These are phyloP conservation scores for Apophysomyces trapeziformis DNA, from an alignment of 371 early-diverging fungal species.

Conservation along the genomic window DNA sequence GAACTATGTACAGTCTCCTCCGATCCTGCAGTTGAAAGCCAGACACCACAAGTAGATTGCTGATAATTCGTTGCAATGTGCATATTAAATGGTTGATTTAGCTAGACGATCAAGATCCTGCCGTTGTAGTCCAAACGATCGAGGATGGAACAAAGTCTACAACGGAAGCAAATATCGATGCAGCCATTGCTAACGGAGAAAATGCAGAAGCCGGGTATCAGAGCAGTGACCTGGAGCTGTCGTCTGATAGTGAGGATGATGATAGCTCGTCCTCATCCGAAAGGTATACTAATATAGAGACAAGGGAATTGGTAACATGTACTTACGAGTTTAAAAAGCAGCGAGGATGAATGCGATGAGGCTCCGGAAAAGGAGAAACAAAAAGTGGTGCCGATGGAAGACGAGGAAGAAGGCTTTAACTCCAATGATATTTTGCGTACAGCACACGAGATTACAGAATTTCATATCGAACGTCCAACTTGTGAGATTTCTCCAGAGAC, in stretches of 20 bases:
- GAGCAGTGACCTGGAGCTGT: slow-evolving; percentile 41
- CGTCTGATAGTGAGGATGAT: slow-evolving; percentile 22
- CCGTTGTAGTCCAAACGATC: neutral
- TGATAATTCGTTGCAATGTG: too few relatives aligned
- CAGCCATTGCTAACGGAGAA: slow-evolving; percentile 28
- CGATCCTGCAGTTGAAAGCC: too few relatives aligned
- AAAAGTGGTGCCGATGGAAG: slow-evolving; percentile 25
- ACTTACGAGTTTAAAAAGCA: neutral
- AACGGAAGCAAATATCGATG: slow-evolving; percentile 28
- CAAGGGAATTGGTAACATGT: too few relatives aligned
- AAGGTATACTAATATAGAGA: neutral
- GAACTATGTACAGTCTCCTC: too few relatives aligned
- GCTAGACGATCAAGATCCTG: too few relatives aligned
- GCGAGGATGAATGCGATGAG: neutral
- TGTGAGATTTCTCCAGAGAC: slow-evolving; percentile 63
- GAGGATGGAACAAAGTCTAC: neutral
- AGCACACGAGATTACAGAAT: slow-evolving; percentile 62
- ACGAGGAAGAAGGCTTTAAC: slow-evolving; percentile 25
- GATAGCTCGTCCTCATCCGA: slow-evolving; percentile 2
- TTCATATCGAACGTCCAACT: slow-evolving; percentile 61
- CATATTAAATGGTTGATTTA: too few relatives aligned
- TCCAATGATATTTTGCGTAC: slow-evolving; percentile 35
- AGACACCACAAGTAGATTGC: too few relatives aligned
- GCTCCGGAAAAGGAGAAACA: slow-evolving; percentile 16
- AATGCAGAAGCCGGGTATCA: slow-evolving; percentile 29